Conservation (phyloP, 441 rosid genomes). For the Daphne laureola region DNA sequence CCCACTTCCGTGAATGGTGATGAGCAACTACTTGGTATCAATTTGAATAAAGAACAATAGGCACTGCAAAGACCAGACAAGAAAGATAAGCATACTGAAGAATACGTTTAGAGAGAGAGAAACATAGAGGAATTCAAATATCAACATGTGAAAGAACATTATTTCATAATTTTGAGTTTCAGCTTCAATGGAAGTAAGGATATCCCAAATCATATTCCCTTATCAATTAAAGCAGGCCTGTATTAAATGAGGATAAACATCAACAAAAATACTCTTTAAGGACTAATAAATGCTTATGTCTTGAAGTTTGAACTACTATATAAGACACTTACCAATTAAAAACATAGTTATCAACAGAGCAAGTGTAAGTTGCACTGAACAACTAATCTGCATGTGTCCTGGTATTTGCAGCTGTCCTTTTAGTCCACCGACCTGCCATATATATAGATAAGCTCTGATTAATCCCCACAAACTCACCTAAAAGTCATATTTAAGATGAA, state of each 20-base stretch:
- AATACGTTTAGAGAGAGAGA: not conserved
- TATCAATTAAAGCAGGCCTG: not conserved
- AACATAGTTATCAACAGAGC: slow-evolving; percentile 54
- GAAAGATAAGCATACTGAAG: slow-evolving; percentile 5
- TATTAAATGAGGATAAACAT: not conserved
- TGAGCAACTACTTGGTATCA: slow-evolving; percentile 23
- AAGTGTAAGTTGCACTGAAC: slow-evolving; percentile 58
- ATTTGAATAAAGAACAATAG: slow-evolving; percentile 40
- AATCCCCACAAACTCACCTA: not conserved
- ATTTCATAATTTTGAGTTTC: not conserved
- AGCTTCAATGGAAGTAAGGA: not conserved
- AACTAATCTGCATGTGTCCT: slow-evolving; percentile 32
- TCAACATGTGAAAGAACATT: not conserved
- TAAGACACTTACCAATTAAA: slow-evolving; percentile 50
- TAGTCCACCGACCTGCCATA: slow-evolving; percentile 31
- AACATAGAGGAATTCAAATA: slow-evolving; percentile 2
- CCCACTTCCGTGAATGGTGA: slow-evolving; percentile 11
- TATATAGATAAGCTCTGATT: slow-evolving; percentile 10
- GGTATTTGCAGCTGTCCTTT: slow-evolving; percentile 45
- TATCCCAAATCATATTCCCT: not conserved
- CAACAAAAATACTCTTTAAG: too few relatives aligned
- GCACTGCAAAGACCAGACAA: slow-evolving; percentile 37
- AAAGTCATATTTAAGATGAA: not conserved
- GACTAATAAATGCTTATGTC: not conserved
- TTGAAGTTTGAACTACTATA: not conserved